These are phyloP conservation scores for Amanita muscaria DNA, from an alignment of 768 basidiomycete species.

Conservation along the genomic window DNA sequence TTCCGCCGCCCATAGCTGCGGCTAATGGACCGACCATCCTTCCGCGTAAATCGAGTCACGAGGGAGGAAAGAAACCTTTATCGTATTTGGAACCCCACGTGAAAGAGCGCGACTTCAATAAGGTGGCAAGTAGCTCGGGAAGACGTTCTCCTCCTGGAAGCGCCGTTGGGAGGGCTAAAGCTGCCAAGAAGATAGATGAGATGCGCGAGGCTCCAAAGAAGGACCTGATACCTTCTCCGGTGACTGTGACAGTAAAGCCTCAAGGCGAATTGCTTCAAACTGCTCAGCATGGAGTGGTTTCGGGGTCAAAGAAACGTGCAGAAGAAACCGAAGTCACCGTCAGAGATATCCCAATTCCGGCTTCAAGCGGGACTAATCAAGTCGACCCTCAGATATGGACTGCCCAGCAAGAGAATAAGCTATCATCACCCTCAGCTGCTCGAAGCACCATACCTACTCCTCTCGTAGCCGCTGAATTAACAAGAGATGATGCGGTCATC, in stretches of 20 bases:
- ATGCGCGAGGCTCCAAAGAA: constrained; percentile 5
- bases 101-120: constrained; percentile 15
- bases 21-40: constrained; percentile 7
- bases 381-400: constrained; percentile 60
- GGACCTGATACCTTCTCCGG: not conserved
- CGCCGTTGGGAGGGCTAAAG: constrained; percentile 34
- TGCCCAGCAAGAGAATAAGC: constrained; percentile 32
- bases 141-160: constrained; percentile 45
- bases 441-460: not conserved
- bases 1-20: constrained; percentile 11
- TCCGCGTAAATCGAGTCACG: constrained; percentile 3
- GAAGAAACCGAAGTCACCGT: no score
- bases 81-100: constrained; percentile 3
- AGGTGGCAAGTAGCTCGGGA: constrained; percentile 23
- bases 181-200: constrained; percentile 36
- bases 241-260: no score
- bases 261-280: no score
- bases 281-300: not conserved
- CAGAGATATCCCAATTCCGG: not conserved
- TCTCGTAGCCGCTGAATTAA: no score
- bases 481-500: no score
- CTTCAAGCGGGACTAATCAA: constrained; percentile 15
- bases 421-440: constrained; percentile 8
- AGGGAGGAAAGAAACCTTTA: not conserved
- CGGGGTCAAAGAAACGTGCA: no score